Percentiles rank a stretch among this genome's conserved stretches.
Evolutionary conservation across 2,329 filamentous ascomycete species (phyloP).

Genomic region (Exophiala calicioides): DNA sequence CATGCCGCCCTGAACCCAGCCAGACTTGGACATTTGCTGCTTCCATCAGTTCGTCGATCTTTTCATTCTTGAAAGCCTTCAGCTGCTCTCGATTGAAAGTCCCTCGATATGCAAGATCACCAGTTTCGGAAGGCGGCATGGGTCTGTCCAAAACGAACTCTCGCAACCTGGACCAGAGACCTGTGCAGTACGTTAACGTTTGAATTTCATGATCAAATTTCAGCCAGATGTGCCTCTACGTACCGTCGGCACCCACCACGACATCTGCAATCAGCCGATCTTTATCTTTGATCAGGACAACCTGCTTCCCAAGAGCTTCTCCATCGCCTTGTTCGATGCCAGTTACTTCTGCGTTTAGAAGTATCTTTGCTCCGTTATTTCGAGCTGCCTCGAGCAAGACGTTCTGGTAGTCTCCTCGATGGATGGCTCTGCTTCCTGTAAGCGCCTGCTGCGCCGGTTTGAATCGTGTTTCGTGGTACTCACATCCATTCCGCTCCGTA

Average conservation of each 20-base stretch:
- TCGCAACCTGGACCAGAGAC: constrained; percentile 45
- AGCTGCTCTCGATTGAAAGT: constrained; percentile 9
- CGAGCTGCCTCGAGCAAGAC: constrained; percentile 23
- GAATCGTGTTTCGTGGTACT: constrained; percentile 7
- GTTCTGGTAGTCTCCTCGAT: constrained; percentile 31
- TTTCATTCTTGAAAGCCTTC: too few species aligned
- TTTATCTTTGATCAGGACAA: constrained; percentile 10
- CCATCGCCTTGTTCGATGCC: constrained; percentile 5
- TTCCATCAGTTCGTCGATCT: too few species aligned
- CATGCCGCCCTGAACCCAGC: too few species aligned
- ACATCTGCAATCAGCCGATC: constrained; percentile 36
- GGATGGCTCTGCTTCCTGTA: constrained; percentile 29
- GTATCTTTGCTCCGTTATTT: constrained; percentile 5
- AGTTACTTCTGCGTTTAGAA: constrained; percentile 11
- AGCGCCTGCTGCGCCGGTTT: neutral
- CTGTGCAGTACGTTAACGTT: neutral
- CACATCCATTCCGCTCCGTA: constrained; percentile 34
- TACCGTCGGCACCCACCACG: constrained; percentile 51
- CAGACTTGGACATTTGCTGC: too few species aligned
- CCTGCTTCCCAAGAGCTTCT: constrained; percentile 6
- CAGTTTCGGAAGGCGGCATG: constrained; percentile 52
- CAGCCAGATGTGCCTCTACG: neutral
- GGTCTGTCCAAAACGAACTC: constrained; percentile 45
- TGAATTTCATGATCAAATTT: neutral
- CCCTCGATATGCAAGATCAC: constrained; percentile 54